Conservation (phyloP, 805 yeast species). For the Yamadazyma endophytica region DNA sequence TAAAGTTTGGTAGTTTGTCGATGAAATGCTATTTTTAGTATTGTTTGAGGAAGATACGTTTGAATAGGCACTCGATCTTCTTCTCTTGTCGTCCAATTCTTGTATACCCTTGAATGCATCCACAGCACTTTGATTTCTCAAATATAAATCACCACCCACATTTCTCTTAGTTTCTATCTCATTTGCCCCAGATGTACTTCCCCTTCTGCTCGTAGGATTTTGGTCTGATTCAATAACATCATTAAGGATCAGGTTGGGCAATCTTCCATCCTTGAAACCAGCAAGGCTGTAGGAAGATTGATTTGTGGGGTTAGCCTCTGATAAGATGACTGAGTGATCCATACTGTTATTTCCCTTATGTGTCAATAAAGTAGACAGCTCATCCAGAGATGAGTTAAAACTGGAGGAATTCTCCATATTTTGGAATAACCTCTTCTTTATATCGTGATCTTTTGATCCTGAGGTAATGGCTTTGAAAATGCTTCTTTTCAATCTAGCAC, state of each 20-base stretch:
- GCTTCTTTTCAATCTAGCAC: constrained; percentile 54
- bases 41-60: constrained; percentile 8
- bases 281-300: constrained; percentile 17
- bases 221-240: constrained; percentile 31
- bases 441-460: constrained; percentile 22
- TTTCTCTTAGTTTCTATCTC: constrained; percentile 43
- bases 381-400: constrained; percentile 24
- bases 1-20: no score
- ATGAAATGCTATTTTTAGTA: constrained; percentile 16
- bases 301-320: constrained; percentile 27
- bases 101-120: constrained; percentile 43
- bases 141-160: constrained; percentile 42
- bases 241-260: constrained; percentile 21
- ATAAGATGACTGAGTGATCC: constrained; percentile 27
- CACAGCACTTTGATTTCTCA: constrained; percentile 37
- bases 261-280: constrained; percentile 26
- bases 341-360: constrained; percentile 1
- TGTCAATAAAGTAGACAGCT: constrained; percentile 12
- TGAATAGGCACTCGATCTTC: constrained; percentile 26
- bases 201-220: constrained; percentile 22
- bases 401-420: constrained; percentile 23
- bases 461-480: constrained; percentile 40
- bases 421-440: constrained; percentile 16
- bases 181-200: constrained; percentile 33
- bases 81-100: constrained; percentile 35